Evolutionary conservation across 768 basidiomycete species (phyloP).

Genomic region (Boletus rubescentipes): DNA sequence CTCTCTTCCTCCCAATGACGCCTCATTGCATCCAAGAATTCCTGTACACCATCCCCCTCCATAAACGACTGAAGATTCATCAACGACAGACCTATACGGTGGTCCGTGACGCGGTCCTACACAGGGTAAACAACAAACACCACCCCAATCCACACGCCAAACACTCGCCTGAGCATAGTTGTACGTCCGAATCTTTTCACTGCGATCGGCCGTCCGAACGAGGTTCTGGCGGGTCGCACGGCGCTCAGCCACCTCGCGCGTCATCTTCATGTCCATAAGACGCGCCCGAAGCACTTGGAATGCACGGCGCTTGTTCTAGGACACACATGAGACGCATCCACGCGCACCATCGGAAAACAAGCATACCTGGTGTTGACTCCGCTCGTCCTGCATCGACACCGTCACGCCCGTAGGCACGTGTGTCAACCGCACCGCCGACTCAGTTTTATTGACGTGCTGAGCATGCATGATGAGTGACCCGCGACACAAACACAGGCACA

Average conservation of each 20-base stretch:
- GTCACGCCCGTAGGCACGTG: conserved; percentile 92
- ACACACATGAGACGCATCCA: neutral
- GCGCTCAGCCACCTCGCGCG: conserved; percentile 64
- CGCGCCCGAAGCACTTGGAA: conserved; percentile 88
- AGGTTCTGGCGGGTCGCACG: conserved; percentile 70
- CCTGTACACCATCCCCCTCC: conserved; percentile 62
- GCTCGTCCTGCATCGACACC: conserved; percentile 97
- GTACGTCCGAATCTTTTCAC: conserved; percentile 95
- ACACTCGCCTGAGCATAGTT: conserved; percentile 77
- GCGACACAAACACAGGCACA: neutral
- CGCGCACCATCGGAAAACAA: neutral
- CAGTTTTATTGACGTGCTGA: conserved; percentile 97
- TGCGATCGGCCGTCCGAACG: conserved; percentile 79
- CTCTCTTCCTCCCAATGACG: conserved; percentile 53
- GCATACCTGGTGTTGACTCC: conserved; percentile 87
- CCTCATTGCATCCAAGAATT: conserved; percentile 56
- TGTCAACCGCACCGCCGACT: conserved; percentile 93
- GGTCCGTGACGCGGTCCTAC: conserved; percentile 91
- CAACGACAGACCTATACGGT: conserved; percentile 77
- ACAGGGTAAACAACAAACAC: neutral
- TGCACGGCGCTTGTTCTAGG: conserved; percentile 87
- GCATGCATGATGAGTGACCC: neutral
- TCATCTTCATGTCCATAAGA: conserved; percentile 77
- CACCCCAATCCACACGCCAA: too few relatives aligned
- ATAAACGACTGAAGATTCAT: conserved; percentile 64